Conservation (phyloP, 2,329 filamentous ascomycete species). For the Botryotinia globosa region DNA sequence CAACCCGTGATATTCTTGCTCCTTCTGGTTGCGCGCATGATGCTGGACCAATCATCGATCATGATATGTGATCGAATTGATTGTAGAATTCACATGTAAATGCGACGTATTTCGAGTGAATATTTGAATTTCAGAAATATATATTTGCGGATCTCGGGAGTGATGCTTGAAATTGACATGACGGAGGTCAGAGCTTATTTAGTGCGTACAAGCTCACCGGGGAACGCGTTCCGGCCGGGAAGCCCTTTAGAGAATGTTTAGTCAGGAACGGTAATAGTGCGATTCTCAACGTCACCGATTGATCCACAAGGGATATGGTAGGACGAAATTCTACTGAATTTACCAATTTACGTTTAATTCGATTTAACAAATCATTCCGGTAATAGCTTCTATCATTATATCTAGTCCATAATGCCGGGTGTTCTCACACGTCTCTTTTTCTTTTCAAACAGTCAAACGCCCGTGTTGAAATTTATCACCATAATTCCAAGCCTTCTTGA, state of each 20-base stretch:
- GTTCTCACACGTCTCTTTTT: not conserved
- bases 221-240: not conserved
- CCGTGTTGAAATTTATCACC: not conserved
- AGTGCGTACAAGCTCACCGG: not conserved
- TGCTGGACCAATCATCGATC: not conserved
- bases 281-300: not conserved
- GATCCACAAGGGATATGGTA: not conserved
- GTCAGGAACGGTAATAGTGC: not conserved
- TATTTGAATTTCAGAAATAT: not conserved
- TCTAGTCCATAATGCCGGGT: not conserved
- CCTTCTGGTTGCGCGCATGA: not conserved
- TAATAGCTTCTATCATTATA: not conserved
- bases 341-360: not conserved
- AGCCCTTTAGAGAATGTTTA: not conserved
- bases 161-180: not conserved
- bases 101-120: not conserved
- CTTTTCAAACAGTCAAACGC: not conserved
- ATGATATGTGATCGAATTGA: not conserved
- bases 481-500: not conserved
- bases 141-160: not conserved
- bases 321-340: not conserved
- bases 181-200: not conserved
- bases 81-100: not conserved
- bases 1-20: not conserved
- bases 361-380: not conserved